phyloP scores from a whole-genome alignment of 345 rosid species.

The Rhizophora apiculata region DNA sequence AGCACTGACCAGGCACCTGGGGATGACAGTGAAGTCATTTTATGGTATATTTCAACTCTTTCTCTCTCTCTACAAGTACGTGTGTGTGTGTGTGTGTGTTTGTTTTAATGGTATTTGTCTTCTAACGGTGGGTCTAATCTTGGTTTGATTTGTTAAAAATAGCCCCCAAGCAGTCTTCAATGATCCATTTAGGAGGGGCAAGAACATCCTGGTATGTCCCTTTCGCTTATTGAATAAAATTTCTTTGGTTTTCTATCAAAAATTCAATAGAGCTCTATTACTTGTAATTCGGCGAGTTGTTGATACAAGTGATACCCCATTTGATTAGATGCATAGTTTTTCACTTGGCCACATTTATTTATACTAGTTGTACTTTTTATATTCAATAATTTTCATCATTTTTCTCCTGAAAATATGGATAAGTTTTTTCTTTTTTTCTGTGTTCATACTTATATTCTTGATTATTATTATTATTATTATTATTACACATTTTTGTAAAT shows the following conservation, averaged over 20 bases:
- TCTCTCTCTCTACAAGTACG: not conserved
- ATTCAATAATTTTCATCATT: no score
- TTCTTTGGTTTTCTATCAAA: not conserved
- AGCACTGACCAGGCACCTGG: slow-evolving; percentile 26
- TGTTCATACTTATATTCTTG: no score
- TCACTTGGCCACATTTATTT: no score
- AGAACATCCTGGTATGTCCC: slow-evolving; percentile 19
- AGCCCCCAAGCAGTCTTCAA: slow-evolving; percentile 20
- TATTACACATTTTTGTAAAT: no score
- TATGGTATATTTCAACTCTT: slow-evolving; percentile 2
- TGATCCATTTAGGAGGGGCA: slow-evolving; percentile 25
- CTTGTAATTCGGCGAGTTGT: no score
- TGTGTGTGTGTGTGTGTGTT: not conserved
- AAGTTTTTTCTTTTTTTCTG: no score
- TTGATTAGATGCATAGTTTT: no score
- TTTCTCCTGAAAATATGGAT: no score
- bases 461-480: no score
- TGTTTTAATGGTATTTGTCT: not conserved
- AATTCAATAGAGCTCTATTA: not conserved
- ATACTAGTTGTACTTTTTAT: no score
- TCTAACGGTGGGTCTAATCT: not conserved
- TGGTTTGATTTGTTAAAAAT: not conserved
- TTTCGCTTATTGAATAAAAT: not conserved
- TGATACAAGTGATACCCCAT: no score
- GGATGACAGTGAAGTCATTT: slow-evolving; percentile 27